Evolutionary conservation across 2,329 filamentous ascomycete genomes (phyloP), one percentile per base, ranked within the genome.

Genomic region (Dendrostoma leiphaemia): DNA sequence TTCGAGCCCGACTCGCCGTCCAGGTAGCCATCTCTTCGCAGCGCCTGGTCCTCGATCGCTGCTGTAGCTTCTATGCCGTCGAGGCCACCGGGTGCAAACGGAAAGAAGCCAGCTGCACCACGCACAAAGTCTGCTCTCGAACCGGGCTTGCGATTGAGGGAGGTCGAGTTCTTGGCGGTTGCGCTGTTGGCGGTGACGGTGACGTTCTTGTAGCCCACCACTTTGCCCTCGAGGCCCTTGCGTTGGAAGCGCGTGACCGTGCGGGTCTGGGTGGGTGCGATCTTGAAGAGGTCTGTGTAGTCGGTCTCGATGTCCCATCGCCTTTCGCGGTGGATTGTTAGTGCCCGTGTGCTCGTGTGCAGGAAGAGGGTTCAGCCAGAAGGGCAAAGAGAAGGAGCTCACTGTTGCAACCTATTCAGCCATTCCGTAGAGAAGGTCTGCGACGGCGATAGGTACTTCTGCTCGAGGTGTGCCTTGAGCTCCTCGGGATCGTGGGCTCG

Each of bases 111-210:
- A 7, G 92, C 91, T 32, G 89, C 92, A 13, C 94, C 94, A 58
- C 93, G 83, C 12, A 97, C 92, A 70, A 97, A 96, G 47, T 97
- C 92, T 28, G 90, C 90, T 59, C 90, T 83, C 54, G 85, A 86
- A 13, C 90, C 93, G 3, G 93, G 93, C 66, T 95, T 95, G 43
- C 94, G 83, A 15, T 89, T 76, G 37, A 97, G 78, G 5, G 91
- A 96, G 0, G 92, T 97, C 3, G 91, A 97, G 66, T 96, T 96
- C 73, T 97, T 99, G 45, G 91, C 93, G 15, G 90, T 97, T 15
- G 89, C 90, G 64, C 89, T 95, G 64, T 86, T 89, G 31, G 90
- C 90, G 5, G 93, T 91, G 8, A 97, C 85, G 1, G 94, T 97
- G 48, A 97, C 90, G 69, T 97, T 94, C 66, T 87, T 89, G 71